Percentiles rank a stretch among this genome's conserved stretches.
Conservation (phyloP, 257 asterid genomes). For the Przewalskia tangutica region DNA sequence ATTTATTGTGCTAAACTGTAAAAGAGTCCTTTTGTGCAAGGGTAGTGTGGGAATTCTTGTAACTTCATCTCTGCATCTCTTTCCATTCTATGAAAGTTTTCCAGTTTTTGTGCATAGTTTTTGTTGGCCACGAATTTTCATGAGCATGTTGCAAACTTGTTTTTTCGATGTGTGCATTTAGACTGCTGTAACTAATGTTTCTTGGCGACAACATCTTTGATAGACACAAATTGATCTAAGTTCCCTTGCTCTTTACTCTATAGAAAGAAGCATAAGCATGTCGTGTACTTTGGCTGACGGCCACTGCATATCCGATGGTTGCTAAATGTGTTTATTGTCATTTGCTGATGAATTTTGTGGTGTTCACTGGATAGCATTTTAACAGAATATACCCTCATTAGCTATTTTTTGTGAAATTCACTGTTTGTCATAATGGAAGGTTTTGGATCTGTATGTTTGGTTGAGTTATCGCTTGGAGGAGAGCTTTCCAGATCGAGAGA, state of each 20-base stretch:
- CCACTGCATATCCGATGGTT: neutral
- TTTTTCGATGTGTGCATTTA: neutral
- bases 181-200: neutral
- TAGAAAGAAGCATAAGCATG: neutral
- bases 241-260: neutral
- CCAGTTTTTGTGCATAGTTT: neutral
- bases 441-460: slow-evolving; percentile 89
- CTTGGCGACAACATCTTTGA: neutral
- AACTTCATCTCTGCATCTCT: neutral
- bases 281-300: neutral
- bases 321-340: neutral
- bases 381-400: neutral
- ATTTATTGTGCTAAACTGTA: neutral
- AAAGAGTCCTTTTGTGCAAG: neutral
- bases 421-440: slow-evolving; percentile 34
- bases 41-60: neutral
- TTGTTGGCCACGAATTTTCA: neutral
- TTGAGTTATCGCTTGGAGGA: slow-evolving; percentile 79
- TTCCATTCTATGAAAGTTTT: neutral
- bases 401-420: neutral
- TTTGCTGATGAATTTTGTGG: neutral
- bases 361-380: neutral
- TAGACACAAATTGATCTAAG: neutral
- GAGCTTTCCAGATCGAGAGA: slow-evolving; percentile 81
- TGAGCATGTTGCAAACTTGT: neutral